Conservation (phyloP, 2,329 filamentous ascomycete species). For the Metarhizium sp. region DNA sequence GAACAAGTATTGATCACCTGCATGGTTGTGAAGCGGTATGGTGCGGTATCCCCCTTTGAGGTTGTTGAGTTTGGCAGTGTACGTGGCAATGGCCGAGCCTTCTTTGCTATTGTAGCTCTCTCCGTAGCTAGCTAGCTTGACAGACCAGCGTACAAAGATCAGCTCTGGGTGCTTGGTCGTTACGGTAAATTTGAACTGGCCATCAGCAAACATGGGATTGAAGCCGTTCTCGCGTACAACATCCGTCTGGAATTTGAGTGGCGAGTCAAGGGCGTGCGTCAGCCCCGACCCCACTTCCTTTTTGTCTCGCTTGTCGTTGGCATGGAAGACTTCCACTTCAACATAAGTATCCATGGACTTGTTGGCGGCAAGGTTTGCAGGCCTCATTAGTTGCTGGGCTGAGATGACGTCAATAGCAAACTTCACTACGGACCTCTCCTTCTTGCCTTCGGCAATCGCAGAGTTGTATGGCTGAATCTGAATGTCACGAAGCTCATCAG, state of each 20-base stretch:
- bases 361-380: constrained; percentile 60
- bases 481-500: constrained; percentile 69
- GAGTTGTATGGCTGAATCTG: constrained; percentile 44
- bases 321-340: constrained; percentile 88
- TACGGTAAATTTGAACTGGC: constrained; percentile 68
- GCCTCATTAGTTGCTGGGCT: constrained; percentile 86
- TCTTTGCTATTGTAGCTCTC: constrained; percentile 52
- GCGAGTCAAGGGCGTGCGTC: constrained; percentile 38
- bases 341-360: constrained; percentile 83
- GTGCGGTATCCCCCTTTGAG: constrained; percentile 90
- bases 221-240: constrained; percentile 85
- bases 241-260: constrained; percentile 68
- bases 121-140: constrained; percentile 77
- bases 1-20: constrained; percentile 89
- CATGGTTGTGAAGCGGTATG: constrained; percentile 76
- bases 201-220: constrained; percentile 72
- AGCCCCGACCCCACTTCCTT: constrained; percentile 58
- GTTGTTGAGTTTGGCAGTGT: constrained; percentile 84
- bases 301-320: constrained; percentile 88
- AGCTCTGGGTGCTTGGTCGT: constrained; percentile 93
- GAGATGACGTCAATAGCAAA: constrained; percentile 88
- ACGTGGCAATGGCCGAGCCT: constrained; percentile 65
- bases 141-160: constrained; percentile 87
- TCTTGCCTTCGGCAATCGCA: constrained; percentile 49
- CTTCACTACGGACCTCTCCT: constrained; percentile 70